These are phyloP conservation scores for Yamagishiella unicocca DNA, from an alignment of 139 green algal species.

Conservation along the genomic window DNA sequence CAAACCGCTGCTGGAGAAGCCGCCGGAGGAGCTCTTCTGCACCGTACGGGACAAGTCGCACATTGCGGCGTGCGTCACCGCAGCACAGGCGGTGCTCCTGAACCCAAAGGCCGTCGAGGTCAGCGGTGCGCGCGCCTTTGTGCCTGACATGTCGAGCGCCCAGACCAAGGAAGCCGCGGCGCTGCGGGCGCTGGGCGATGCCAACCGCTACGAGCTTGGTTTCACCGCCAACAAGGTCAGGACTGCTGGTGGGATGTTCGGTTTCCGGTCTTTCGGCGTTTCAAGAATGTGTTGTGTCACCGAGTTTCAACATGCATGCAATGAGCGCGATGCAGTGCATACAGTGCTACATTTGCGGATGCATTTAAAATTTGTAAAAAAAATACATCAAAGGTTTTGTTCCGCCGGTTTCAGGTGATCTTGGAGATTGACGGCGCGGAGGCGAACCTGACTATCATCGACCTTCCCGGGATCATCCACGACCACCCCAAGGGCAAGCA, in stretches of 20 bases:
- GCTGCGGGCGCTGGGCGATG: background rate
- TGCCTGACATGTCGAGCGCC: background rate
- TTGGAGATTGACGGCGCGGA: constrained; percentile 46
- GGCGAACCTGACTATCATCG: constrained; percentile 49
- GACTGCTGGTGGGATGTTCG: background rate
- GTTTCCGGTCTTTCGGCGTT: no score
- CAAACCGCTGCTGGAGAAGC: background rate
- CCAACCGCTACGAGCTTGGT: background rate
- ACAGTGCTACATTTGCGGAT: background rate
- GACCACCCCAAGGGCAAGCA: background rate
- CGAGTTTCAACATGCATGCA: no score
- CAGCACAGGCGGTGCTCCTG: constrained; percentile 14
- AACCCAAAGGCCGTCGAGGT: background rate
- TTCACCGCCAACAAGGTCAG: constrained; percentile 21
- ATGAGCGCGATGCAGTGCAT: background rate
- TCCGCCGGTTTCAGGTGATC: constrained; percentile 4
- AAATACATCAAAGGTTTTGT: background rate
- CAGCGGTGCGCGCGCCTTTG: background rate
- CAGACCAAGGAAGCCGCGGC: background rate
- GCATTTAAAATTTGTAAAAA: background rate
- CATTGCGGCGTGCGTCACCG: background rate
- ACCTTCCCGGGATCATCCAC: constrained; percentile 62
- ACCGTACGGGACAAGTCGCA: background rate
- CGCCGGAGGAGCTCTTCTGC: background rate
- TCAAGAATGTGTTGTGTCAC: no score